Percentiles rank a stretch among this genome's conserved stretches.
These are phyloP conservation scores for Galeopsis tetrahit DNA, from an alignment of 257 asterid genomes.

Conservation along the genomic window DNA sequence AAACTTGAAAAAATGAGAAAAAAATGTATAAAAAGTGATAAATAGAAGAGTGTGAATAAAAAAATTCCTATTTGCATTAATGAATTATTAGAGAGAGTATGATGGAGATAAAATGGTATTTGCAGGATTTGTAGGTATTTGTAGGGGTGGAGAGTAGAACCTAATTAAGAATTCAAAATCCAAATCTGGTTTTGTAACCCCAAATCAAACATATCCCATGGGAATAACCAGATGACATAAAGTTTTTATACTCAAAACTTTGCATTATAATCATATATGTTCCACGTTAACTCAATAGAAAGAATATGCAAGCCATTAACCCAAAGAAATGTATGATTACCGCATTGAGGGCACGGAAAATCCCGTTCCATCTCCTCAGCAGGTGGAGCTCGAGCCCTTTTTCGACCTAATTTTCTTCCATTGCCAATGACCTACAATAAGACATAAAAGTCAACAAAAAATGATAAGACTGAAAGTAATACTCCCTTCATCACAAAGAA, in stretches of 20 bases:
- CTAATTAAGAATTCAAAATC: no score
- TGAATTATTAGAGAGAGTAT: no score
- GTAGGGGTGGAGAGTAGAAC: no score
- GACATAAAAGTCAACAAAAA: slow-evolving; percentile 27
- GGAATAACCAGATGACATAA: slow-evolving; percentile 10
- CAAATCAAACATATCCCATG: not conserved
- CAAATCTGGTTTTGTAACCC: no score
- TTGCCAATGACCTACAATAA: slow-evolving; percentile 58
- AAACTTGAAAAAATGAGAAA: no score
- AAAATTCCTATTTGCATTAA: no score
- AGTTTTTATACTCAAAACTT: not conserved
- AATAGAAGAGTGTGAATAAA: no score
- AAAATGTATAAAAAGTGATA: no score
- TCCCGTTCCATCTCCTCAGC: slow-evolving; percentile 55
- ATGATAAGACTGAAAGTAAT: not conserved
- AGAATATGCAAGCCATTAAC: slow-evolving; percentile 25
- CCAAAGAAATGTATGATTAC: slow-evolving; percentile 49
- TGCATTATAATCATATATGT: slow-evolving; percentile 6
- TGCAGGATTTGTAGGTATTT: no score
- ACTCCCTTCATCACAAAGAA: not conserved
- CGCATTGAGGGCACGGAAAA: slow-evolving; percentile 83
- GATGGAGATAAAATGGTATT: no score
- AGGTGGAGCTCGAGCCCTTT: slow-evolving; percentile 61
- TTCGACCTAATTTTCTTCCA: slow-evolving; percentile 56
- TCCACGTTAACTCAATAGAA: slow-evolving; percentile 9